Evolutionary conservation across 2,329 filamentous ascomycete species (phyloP), one percentile per base, ranked within the genome.

Genomic region (Epichloe uncinata): DNA sequence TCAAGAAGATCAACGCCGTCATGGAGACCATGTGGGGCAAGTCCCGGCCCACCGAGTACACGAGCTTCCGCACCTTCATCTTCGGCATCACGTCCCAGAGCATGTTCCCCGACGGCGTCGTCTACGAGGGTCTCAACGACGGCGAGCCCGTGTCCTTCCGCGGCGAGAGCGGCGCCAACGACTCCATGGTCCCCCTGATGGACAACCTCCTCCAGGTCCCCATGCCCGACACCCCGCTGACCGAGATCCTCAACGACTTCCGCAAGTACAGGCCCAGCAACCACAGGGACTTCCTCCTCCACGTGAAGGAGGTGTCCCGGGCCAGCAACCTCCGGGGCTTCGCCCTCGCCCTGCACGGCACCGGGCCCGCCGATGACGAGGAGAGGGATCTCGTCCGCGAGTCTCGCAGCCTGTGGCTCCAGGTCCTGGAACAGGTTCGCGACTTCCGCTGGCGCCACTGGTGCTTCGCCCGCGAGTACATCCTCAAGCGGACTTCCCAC

Each of bases 11-110:
- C 58, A 90, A 93, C 65, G 70, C 68, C 34, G 82, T 83, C 54
- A 94, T 94, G 87, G 87, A 93, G 63, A 77, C 72, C 22, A 97
- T 97, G 91, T 96, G 90, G 91, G 77, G 76, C 53, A 87, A 89
- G 66, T 93, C 86, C 50, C 85, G 86, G 58, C 90, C 90, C 2
- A 75, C 77, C 16, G 80, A 88, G 57, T 96, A 96, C 70, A 87
- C 85, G 52, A 84, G 79, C 57, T 96, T 95, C 78, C 85, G 90
- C 40, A 95, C 91, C 11, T 96, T 96, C 73, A 96, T 96, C 70
- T 95, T 95, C 62, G 91, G 91, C 58, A 95, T 96, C 67, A 94
- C 88, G 1, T 85, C 80, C 45, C 90, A 96, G 68, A 84, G 81
- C 60, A 95, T 96, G 89, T 96, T 96, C 67, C 90, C 90, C 8